Conservation (phyloP, 306 rosid genomes). For the Acacia acuminata region DNA sequence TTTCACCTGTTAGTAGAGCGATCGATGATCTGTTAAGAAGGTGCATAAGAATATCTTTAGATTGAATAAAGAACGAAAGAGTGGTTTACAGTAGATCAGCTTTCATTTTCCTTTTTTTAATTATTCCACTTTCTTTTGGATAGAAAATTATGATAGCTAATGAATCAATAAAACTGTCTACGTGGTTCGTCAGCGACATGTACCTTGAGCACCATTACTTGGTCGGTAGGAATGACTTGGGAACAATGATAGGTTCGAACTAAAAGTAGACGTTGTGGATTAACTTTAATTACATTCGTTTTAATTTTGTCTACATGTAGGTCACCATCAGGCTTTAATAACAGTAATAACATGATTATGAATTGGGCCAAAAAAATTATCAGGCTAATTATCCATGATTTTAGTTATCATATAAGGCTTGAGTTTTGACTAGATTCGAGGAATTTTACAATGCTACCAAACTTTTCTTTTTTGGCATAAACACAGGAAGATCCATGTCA, state of each 20-base stretch:
- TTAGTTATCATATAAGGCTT: conserved; percentile 16
- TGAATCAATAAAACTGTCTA: background rate
- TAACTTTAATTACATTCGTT: background rate
- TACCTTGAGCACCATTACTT: background rate
- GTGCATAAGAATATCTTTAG: background rate
- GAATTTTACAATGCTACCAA: conserved; percentile 11
- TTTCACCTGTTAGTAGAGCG: background rate
- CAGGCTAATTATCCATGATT: background rate
- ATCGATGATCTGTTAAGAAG: background rate
- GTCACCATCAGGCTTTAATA: conserved; percentile 19
- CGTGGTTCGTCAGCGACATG: conserved; percentile 12
- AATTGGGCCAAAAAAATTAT: background rate
- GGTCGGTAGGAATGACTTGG: background rate
- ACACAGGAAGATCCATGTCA: background rate
- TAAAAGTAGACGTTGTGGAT: conserved; percentile 3
- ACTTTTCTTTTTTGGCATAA: background rate
- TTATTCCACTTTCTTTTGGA: conserved; percentile 3
- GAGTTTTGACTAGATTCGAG: conserved; percentile 20
- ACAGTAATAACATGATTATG: conserved; percentile 11
- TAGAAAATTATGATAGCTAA: conserved; percentile 21
- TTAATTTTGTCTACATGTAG: conserved; percentile 3
- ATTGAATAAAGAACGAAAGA: conserved; percentile 29
- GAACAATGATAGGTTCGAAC: conserved; percentile 13
- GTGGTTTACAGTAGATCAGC: conserved; percentile 3
- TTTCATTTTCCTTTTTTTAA: conserved; percentile 33